Percentiles rank a stretch among this genome's conserved stretches.
phyloP scores from a whole-genome alignment of 192 early-diverging fungal species.

The Phycomyces nitens region DNA sequence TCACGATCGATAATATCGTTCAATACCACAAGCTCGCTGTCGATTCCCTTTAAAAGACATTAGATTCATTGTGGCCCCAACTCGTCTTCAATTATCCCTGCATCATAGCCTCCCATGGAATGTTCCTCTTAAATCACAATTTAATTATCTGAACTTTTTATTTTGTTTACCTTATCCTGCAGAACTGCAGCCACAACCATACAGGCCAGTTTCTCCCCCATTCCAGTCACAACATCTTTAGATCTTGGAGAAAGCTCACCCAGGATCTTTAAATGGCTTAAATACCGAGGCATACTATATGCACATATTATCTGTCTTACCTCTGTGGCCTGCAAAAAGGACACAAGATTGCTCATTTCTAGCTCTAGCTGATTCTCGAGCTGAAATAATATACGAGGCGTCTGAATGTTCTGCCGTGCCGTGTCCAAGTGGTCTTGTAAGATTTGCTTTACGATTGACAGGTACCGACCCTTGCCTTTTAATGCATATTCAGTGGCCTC shows the following conservation, averaged over 20 bases:
- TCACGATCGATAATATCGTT: slow-evolving; percentile 69
- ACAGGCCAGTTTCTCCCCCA: slow-evolving; percentile 86
- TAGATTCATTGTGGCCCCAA: too few relatives aligned
- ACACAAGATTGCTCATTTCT: slow-evolving; percentile 66
- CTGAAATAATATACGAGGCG: slow-evolving; percentile 35
- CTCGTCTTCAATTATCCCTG: too few relatives aligned
- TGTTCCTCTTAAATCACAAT: too few relatives aligned
- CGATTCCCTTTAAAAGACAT: slow-evolving; percentile 52
- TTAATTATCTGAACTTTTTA: background rate
- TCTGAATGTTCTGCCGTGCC: slow-evolving; percentile 45
- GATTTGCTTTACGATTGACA: slow-evolving; percentile 75
- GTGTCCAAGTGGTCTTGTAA: slow-evolving; percentile 68
- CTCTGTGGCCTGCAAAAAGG: slow-evolving; percentile 84
- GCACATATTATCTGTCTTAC: slow-evolving; percentile 4
- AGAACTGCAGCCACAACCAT: slow-evolving; percentile 74
- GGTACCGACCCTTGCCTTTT: slow-evolving; percentile 36
- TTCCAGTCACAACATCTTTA: slow-evolving; percentile 80
- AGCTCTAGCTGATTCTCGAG: slow-evolving; percentile 56
- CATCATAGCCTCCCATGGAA: too few relatives aligned
- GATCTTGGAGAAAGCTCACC: slow-evolving; percentile 90
- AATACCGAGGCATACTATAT: too few relatives aligned
- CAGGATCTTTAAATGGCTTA: slow-evolving; percentile 51
- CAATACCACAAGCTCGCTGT: slow-evolving; percentile 73
- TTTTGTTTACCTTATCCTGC: slow-evolving; percentile 38
- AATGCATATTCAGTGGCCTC: slow-evolving; percentile 32